Base-by-base conservation (phyloP, 495 filamentous ascomycete genomes). In the Emericellopsis terricola region DNA sequence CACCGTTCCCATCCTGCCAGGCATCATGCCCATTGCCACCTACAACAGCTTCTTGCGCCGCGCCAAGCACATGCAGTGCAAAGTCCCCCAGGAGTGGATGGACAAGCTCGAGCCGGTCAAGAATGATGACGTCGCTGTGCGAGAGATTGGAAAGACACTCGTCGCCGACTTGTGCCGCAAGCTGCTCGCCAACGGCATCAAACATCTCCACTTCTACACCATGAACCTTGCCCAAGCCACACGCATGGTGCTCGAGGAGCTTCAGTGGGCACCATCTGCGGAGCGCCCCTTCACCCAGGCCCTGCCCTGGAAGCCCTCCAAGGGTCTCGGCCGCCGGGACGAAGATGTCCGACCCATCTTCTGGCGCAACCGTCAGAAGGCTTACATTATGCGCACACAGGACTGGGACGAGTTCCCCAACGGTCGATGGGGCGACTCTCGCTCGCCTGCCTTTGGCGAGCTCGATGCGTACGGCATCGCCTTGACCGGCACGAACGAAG, bases 331-430 rank as follows among this genome's bases (percentile, higher is more conserved):
- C 20, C 77, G 91, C 16, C 69, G 86, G 39, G 76, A 75, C 18
- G 91, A 99, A 59, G 92, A 96, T 50, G 91, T 99, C 29, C 85
- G 91, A 29, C 91, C 91, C 4, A 92, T 99, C 46, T 99, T 96
- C 69, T 99, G 91, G 91, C 76, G 86, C 39, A 93, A 96, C 59
- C 76, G 91, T 16, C 87, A 94, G 48, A 80, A 84, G 36, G 92
- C 85, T 2, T 99, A 99, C 46, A 74, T 99, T 19, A 74, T 76
- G 23, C 81, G 91, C 33, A 99, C 91, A 3, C 84, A 94, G 49
- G 86, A 94, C 42, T 99, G 91, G 91, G 91, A 99, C 44, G 91
- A 99, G 49, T 99, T 93, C 46, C 91, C 91, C 29, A 99, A 99
- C 61, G 91, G 91, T 23, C 80, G 91, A 53, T 99, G 91, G 91